Evolutionary conservation across 768 basidiomycete species (phyloP).

Genomic region (Nidula microcarpa): DNA sequence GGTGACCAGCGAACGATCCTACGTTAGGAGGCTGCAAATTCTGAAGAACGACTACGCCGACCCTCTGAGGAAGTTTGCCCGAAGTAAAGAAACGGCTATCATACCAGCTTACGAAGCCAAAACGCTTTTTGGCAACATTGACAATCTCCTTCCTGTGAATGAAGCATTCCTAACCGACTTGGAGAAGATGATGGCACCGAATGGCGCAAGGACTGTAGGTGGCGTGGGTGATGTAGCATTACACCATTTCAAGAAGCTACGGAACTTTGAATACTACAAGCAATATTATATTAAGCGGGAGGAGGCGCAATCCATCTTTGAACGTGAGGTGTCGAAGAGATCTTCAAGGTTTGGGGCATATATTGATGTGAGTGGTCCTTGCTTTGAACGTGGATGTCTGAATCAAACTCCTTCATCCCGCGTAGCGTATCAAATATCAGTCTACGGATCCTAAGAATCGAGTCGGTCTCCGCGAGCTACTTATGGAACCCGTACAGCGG

Average conservation of each 20-base stretch:
- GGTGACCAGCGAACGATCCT: slow-evolving; percentile 84
- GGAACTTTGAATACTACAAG: slow-evolving; percentile 88
- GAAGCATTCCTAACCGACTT: slow-evolving; percentile 82
- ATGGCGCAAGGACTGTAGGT: slow-evolving; percentile 50
- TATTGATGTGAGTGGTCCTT: slow-evolving; percentile 66
- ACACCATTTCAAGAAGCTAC: slow-evolving; percentile 79
- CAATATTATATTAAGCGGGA: slow-evolving; percentile 92
- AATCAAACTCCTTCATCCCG: background rate
- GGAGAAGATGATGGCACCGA: slow-evolving; percentile 71
- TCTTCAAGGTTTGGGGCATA: slow-evolving; percentile 81
- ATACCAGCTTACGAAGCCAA: slow-evolving; percentile 90
- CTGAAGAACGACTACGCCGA: slow-evolving; percentile 90
- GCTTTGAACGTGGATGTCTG: background rate
- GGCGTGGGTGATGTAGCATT: slow-evolving; percentile 84
- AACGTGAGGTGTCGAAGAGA: slow-evolving; percentile 76
- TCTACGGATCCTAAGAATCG: slow-evolving; percentile 72
- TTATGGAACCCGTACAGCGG: slow-evolving; percentile 96
- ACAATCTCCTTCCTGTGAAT: slow-evolving; percentile 85
- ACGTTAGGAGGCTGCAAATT: slow-evolving; percentile 77
- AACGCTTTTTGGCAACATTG: slow-evolving; percentile 91
- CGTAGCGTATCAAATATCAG: slow-evolving; percentile 83
- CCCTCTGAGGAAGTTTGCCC: slow-evolving; percentile 83
- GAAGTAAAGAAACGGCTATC: slow-evolving; percentile 81
- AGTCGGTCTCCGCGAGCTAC: slow-evolving; percentile 82
- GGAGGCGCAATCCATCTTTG: slow-evolving; percentile 87